Evolutionary conservation across 23 red algal genomes (phyloP), one percentile per base, ranked within the genome.

Genomic region (Agarophyton chilense): DNA sequence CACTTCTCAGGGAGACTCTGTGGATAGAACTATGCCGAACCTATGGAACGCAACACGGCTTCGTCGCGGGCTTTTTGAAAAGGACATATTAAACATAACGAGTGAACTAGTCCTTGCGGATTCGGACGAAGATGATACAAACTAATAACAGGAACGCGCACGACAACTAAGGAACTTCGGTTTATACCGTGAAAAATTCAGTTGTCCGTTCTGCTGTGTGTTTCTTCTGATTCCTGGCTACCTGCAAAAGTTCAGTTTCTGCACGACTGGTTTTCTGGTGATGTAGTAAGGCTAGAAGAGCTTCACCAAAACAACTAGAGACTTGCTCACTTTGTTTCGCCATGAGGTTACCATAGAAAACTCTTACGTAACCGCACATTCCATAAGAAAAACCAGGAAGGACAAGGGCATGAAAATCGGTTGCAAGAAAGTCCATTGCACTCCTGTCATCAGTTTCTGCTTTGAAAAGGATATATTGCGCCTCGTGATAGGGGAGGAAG

Each of bases 281-380:
- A 12, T 74, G 13, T 39, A 74, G 18, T 18, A 74, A 74, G 24
- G 68, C 68, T 39, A 14, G 38, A 43, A 74, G 21, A 10, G 68
- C 68, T 46, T 13, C 36, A 7, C 68, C 41, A 35, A 74, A 74
- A 49, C 9, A 39, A 43, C 4, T 24, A 18, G 68, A 74, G 22
- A 18, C 68, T 29, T 74, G 4, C 68, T 47, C 47, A 1, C 5
- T 39, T 68, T 85, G 28, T 28, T 25, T 49, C 38, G 11, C 41
- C 25, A 6, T n/a, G 34, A 85, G 25, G 28, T 24, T 54, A 19
- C 60, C 81, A 50, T 85, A 71, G 6, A 39, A 85, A 43, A 71
- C 81, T 1, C 81, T 57, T 10, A 85, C 52, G 24, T 84, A 67
- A 21, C 81, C 81, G 40, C 58, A 54, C 81, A 85, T 85, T 52